Conservation (phyloP, 305 asterid species). For the Rubia peregrina region DNA sequence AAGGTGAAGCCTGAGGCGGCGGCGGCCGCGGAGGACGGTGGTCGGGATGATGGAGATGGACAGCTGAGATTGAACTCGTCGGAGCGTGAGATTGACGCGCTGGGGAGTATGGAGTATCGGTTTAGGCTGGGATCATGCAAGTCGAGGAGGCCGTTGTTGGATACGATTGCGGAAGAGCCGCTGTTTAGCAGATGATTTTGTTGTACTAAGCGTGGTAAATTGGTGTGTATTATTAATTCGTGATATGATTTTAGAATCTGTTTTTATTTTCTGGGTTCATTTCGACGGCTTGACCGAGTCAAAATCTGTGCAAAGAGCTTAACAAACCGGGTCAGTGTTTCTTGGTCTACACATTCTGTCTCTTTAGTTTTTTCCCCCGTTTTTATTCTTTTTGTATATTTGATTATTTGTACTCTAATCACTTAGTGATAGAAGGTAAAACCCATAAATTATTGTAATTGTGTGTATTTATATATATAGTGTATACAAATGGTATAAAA, state of each 20-base stretch:
- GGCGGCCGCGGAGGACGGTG: slow-evolving; percentile 15
- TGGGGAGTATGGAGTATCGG: slow-evolving; percentile 29
- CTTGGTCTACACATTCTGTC: neutral
- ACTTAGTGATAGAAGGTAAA: no score
- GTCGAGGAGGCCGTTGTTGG: slow-evolving; percentile 57
- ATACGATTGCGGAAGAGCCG: slow-evolving; percentile 71
- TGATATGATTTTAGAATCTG: neutral
- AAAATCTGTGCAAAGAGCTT: neutral
- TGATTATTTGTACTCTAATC: no score
- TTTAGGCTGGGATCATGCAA: slow-evolving; percentile 43
- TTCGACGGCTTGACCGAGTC: slow-evolving; percentile 8
- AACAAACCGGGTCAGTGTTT: neutral
- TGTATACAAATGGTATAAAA: no score
- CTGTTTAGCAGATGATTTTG: slow-evolving; percentile 29
- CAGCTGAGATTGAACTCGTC: slow-evolving; percentile 27
- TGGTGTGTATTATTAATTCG: neutral
- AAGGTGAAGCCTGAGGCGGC: slow-evolving; percentile 13
- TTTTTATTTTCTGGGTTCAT: neutral
- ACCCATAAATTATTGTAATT: no score
- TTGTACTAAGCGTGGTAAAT: neutral
- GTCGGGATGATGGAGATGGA: slow-evolving; percentile 16
- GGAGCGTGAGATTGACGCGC: slow-evolving; percentile 26
- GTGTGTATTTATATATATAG: no score
- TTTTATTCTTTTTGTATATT: no score
- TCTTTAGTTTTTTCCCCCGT: neutral